Base-by-base conservation (phyloP, 2,329 filamentous ascomycete species). In the Lachnellula cervina region DNA sequence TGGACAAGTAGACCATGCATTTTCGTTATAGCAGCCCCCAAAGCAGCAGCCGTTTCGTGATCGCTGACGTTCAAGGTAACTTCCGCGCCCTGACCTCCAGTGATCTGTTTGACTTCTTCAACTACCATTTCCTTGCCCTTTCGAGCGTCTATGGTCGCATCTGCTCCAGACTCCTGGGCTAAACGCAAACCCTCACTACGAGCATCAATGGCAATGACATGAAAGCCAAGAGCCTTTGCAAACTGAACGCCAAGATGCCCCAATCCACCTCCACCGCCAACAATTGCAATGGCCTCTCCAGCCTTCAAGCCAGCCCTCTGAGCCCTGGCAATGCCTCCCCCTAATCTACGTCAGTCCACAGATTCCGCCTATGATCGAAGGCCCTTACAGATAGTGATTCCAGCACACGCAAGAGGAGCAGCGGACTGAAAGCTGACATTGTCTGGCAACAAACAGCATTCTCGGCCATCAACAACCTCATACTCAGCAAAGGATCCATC, bases 401-500 rank as follows among this genome's bases (percentile, higher is more conserved):
- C 80, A 0, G 81, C 80, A 64, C 80, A 84, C 13, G 80, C 80
- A 21, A 84, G 68, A 4, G 81, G 81, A 46, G 80, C 81, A 14
- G 80, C 81, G 16, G 72, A 74, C 51, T 74, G 62, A 49, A 83
- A 76, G 2, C 70, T 72, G 13, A 84, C 70, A 6, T 69, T 68
- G 34, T 79, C 72, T 1, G 81, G 80, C 51, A 83, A 65, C 4
- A 65, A 67, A 2, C 74, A 78, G 5, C 74, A 73, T 47, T 69
- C 73, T 34, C 77, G 67, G 3, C 71, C 69, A 64, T 84, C 81
- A 6, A 76, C 75, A 40, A 76, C 62, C 23, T 77, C 76, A 62
- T 81, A 84, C 57, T 84, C 79, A 1, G 80, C 80, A 54, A 85
- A 81, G 52, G 73, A 78, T 0, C 82, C 83, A 56, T 84, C 71